Evolutionary conservation across 2,329 filamentous ascomycete genomes (phyloP).

Genomic region (Macrophomina pseudophaseolina): DNA sequence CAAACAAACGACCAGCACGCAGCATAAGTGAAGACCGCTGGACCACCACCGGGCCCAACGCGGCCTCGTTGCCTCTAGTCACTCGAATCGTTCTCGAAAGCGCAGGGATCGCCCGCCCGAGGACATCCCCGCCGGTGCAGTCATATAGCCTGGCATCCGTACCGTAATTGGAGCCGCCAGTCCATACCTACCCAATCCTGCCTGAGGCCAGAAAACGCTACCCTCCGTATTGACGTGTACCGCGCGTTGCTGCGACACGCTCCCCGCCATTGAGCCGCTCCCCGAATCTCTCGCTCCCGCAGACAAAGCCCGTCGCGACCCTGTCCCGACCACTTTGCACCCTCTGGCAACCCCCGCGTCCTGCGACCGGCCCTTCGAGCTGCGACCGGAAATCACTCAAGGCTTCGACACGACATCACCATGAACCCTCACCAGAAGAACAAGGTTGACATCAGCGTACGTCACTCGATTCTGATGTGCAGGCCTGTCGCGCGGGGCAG

Average conservation of each 20-base stretch:
- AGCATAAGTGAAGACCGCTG: slow-evolving; percentile 12
- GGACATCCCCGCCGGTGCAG: slow-evolving; percentile 19
- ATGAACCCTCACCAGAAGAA: slow-evolving; percentile 99
- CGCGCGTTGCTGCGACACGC: slow-evolving; percentile 11
- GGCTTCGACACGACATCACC: slow-evolving; percentile 28
- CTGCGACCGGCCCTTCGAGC: slow-evolving; percentile 4
- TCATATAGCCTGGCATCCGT: slow-evolving; percentile 24
- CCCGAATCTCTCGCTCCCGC: slow-evolving; percentile 9
- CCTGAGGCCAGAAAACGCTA: slow-evolving; percentile 39
- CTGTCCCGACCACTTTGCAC: not conserved
- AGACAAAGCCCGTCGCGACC: slow-evolving; percentile 23
- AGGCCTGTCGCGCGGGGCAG: not conserved
- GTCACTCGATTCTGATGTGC: slow-evolving; percentile 45
- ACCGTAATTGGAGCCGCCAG: slow-evolving; percentile 14
- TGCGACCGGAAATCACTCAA: slow-evolving; percentile 7
- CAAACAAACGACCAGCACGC: slow-evolving; percentile 5
- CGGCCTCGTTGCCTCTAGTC: slow-evolving; percentile 14
- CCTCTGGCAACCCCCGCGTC: slow-evolving; percentile 12
- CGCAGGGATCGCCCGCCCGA: slow-evolving; percentile 24
- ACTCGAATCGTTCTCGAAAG: slow-evolving; percentile 16
- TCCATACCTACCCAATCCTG: slow-evolving; percentile 29
- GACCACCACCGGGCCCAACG: slow-evolving; percentile 7
- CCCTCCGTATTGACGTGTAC: slow-evolving; percentile 26
- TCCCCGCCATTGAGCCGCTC: slow-evolving; percentile 14
- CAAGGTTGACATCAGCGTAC: slow-evolving; percentile 94